Percentiles rank a stretch among this genome's conserved stretches.
Evolutionary conservation across 2,329 filamentous ascomycete species (phyloP).

Genomic region (Dothistroma pini): DNA sequence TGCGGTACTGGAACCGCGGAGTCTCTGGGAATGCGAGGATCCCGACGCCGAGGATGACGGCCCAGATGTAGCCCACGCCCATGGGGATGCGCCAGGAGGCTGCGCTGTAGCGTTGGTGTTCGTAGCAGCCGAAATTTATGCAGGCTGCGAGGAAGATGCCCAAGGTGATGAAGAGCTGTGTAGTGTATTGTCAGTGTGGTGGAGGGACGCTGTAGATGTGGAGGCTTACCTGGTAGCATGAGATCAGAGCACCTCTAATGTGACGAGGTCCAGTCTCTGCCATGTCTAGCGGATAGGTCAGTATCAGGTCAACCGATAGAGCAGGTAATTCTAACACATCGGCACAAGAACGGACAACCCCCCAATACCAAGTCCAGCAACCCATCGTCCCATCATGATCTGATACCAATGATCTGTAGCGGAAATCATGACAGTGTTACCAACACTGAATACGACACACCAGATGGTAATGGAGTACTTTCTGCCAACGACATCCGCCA

Average conservation of each 20-base stretch:
- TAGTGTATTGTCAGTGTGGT: background rate
- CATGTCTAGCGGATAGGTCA: conserved; percentile 37
- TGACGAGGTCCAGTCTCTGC: conserved; percentile 63
- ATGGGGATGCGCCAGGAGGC: conserved; percentile 63
- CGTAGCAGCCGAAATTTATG: conserved; percentile 59
- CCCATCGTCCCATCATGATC: conserved; percentile 60
- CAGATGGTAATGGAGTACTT: conserved; percentile 58
- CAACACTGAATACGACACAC: conserved; percentile 60
- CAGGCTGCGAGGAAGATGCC: conserved; percentile 54
- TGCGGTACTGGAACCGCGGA: conserved; percentile 57
- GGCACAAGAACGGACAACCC: conserved; percentile 60
- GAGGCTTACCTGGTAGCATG: conserved; percentile 50
- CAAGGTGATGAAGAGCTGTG: conserved; percentile 62
- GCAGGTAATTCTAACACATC: conserved; percentile 45
- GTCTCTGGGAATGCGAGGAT: conserved; percentile 56
- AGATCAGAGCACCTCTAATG: conserved; percentile 61
- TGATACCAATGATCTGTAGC: conserved; percentile 58
- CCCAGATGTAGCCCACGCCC: conserved; percentile 56
- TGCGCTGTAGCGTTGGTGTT: conserved; percentile 38
- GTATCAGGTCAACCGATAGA: background rate
- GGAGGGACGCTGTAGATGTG: background rate
- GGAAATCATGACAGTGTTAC: conserved; percentile 63
- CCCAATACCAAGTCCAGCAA: conserved; percentile 63
- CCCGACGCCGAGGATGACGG: conserved; percentile 51
- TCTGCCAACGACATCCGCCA: conserved; percentile 61